A percentile compares a stretch with the other conserved stretches of the same genome.
Evolutionary conservation across 2,329 filamentous ascomycete genomes (phyloP).

Genomic region (Fusarium liriodendri): DNA sequence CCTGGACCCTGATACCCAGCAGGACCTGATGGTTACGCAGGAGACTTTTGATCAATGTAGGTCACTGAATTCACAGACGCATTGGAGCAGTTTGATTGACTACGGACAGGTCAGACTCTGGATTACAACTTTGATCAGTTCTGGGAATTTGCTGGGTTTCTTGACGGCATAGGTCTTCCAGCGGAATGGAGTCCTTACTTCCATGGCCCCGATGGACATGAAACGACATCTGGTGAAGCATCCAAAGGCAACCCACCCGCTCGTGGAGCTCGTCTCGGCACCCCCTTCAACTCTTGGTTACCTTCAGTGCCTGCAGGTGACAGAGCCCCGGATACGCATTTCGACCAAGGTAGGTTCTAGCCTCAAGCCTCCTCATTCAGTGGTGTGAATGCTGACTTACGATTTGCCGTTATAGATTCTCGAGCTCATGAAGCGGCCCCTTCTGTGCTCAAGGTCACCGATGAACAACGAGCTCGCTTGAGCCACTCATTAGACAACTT

Average conservation of each 20-base stretch:
- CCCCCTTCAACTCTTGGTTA: slow-evolving; percentile 52
- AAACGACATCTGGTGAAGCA: slow-evolving; percentile 6
- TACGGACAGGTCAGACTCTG: not conserved
- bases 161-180: slow-evolving; percentile 51
- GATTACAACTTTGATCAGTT: slow-evolving; percentile 47
- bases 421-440: slow-evolving; percentile 11
- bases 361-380: not conserved
- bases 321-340: slow-evolving; percentile 33
- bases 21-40: not conserved
- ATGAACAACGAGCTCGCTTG: slow-evolving; percentile 48
- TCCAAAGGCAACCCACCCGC: not conserved
- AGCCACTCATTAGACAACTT: slow-evolving; percentile 1
- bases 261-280: slow-evolving; percentile 40
- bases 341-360: not conserved
- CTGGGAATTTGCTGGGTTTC: slow-evolving; percentile 52
- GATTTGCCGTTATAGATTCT: slow-evolving; percentile 3
- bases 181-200: slow-evolving; percentile 54
- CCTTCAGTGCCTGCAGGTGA: slow-evolving; percentile 50
- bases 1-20: not conserved
- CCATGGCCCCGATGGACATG: slow-evolving; percentile 35
- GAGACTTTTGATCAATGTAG: not conserved
- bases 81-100: not conserved
- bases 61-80: not conserved
- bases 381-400: slow-evolving; percentile 21
- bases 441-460: slow-evolving; percentile 45